phyloP scores from a whole-genome alignment of 805 yeast species.

The Candida tallmaniae region DNA sequence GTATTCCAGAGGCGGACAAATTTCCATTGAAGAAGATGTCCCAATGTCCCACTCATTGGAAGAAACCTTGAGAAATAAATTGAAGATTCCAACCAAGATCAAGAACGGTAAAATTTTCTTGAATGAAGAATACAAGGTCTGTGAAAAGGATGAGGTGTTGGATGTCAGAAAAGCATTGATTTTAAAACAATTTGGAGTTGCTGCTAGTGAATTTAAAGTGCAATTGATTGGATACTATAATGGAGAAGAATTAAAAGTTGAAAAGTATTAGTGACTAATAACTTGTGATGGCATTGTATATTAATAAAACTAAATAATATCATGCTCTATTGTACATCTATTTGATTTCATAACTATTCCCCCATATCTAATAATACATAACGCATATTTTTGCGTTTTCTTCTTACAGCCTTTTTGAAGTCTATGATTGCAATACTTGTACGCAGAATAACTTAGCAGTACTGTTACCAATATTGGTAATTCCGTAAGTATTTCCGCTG shows the following conservation, averaged over 20 bases:
- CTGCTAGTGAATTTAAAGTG: constrained; percentile 87
- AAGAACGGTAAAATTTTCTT: constrained; percentile 83
- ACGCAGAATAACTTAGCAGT: constrained; percentile 70
- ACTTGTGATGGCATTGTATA: background rate
- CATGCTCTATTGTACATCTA: background rate
- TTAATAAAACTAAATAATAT: background rate
- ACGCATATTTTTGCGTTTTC: too few species aligned
- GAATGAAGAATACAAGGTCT: constrained; percentile 73
- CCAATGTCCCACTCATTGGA: constrained; percentile 97
- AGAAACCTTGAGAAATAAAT: constrained; percentile 82
- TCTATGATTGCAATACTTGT: constrained; percentile 32
- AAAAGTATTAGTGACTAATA: constrained; percentile 6
- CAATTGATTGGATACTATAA: constrained; percentile 73
- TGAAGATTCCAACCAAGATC: constrained; percentile 87
- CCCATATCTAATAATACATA: background rate
- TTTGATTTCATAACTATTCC: background rate
- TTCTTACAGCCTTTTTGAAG: too few species aligned
- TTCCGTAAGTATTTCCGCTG: constrained; percentile 65
- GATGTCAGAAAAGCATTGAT: constrained; percentile 90
- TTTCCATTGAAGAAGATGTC: constrained; percentile 86
- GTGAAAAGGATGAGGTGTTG: constrained; percentile 71
- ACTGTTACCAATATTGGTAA: constrained; percentile 56
- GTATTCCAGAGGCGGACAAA: constrained; percentile 93
- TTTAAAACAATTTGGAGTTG: constrained; percentile 92
- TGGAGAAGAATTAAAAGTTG: constrained; percentile 38